Percentiles rank a stretch among this genome's conserved stretches.
Conservation (phyloP, 768 basidiomycete species). For the Auriscalpium microsporum region DNA sequence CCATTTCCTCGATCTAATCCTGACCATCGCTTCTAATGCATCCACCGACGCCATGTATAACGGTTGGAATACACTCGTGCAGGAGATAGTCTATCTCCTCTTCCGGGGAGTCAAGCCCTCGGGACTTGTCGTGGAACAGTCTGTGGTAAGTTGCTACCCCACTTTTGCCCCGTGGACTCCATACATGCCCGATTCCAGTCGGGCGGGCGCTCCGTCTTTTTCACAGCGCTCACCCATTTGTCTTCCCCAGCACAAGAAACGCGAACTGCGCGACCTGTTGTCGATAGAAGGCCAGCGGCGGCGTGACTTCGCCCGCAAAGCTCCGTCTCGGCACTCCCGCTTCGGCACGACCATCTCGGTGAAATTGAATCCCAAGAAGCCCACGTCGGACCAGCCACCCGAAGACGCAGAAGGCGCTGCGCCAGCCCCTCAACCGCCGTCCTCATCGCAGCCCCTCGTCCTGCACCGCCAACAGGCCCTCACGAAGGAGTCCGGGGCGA, state of each 20-base stretch:
- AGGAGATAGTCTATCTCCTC: conserved; percentile 90
- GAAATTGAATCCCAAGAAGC: conserved; percentile 52
- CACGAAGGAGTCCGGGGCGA: conserved; percentile 51
- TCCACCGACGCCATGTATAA: conserved; percentile 73
- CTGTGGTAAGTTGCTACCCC: conserved; percentile 38
- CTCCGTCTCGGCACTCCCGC: conserved; percentile 80
- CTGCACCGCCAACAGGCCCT: conserved; percentile 84
- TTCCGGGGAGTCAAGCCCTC: conserved; percentile 72
- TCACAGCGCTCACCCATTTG: neutral
- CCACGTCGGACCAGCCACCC: neutral
- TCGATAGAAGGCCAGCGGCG: conserved; percentile 65
- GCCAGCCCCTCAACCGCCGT: conserved; percentile 16
- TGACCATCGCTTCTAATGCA: conserved; percentile 79
- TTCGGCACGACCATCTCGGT: conserved; percentile 95
- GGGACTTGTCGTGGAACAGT: conserved; percentile 49
- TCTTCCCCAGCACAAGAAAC: conserved; percentile 49
- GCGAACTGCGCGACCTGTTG: conserved; percentile 67
- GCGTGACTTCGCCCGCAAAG: conserved; percentile 41
- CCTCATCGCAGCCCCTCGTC: conserved; percentile 50
- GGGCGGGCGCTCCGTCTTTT: too few relatives aligned
- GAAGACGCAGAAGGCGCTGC: conserved; percentile 20
- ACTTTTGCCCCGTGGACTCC: too few relatives aligned
- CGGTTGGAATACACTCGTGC: conserved; percentile 78
- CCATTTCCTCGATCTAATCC: conserved; percentile 65
- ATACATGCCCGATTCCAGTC: too few relatives aligned